phyloP scores from a whole-genome alignment of 2,329 filamentous ascomycete species.

The Sordariomycetes sp. region DNA sequence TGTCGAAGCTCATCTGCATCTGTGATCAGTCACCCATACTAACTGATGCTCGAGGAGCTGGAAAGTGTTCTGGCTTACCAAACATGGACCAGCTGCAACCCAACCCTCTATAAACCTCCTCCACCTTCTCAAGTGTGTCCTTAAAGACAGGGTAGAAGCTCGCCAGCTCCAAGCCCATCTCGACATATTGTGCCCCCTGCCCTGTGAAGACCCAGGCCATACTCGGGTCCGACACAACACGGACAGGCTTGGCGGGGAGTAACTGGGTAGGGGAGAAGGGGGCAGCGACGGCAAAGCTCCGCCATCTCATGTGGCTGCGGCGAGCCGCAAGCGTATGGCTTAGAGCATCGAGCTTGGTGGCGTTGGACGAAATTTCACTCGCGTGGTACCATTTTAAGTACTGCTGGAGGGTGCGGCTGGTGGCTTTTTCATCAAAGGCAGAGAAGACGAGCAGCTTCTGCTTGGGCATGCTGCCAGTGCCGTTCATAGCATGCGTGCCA shows the following conservation, averaged over 20 bases:
- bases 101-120: background rate
- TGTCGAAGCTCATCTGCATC: background rate
- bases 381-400: no score
- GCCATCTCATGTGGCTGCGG: slow-evolving; percentile 31
- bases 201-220: slow-evolving; percentile 23
- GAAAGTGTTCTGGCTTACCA: slow-evolving; percentile 1
- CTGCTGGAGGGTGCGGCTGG: no score
- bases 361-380: no score
- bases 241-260: no score
- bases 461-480: no score
- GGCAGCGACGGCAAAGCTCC: slow-evolving; percentile 30
- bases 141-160: no score
- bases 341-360: slow-evolving; percentile 34
- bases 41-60: background rate
- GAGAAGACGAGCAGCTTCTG: no score
- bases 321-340: slow-evolving; percentile 38
- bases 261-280: slow-evolving; percentile 35
- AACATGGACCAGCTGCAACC: slow-evolving; percentile 8
- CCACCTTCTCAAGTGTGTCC: background rate
- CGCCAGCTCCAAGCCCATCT: slow-evolving; percentile 23
- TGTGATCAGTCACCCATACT: background rate
- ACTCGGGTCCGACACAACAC: slow-evolving; percentile 10
- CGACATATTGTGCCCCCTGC: slow-evolving; percentile 26
- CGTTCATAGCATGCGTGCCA: no score
- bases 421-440: no score